Conservation (phyloP, 495 filamentous ascomycete genomes). For the Lasiosphaeria miniovina region DNA sequence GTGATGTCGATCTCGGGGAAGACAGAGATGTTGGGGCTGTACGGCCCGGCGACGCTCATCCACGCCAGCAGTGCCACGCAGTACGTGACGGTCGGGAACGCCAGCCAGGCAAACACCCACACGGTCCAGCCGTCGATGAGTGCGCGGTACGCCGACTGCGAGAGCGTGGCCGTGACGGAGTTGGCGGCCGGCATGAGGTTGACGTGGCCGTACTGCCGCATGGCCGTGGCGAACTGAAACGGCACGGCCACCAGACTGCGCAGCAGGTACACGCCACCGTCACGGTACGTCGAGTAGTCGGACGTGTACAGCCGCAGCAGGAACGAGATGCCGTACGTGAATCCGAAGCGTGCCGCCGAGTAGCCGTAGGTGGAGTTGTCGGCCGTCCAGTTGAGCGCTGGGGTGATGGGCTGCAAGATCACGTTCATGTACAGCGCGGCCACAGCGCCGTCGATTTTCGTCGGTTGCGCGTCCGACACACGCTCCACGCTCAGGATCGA, state of each 20-base stretch:
- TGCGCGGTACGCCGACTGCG: slow-evolving; percentile 9
- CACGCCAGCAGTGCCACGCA: slow-evolving; percentile 8
- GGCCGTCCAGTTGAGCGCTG: slow-evolving; percentile 2
- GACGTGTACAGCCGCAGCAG: slow-evolving; percentile 10
- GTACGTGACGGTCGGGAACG: slow-evolving; percentile 4
- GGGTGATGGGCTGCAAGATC: slow-evolving; percentile 5
- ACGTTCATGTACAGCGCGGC: slow-evolving; percentile 4
- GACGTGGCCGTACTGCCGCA: slow-evolving; percentile 13
- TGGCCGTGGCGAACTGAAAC: slow-evolving; percentile 14
- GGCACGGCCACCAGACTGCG: slow-evolving; percentile 13
- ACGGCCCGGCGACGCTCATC: slow-evolving; percentile 13
- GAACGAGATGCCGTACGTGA: slow-evolving; percentile 8
- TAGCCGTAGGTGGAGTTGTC: slow-evolving; percentile 3
- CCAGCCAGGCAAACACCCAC: slow-evolving; percentile 9
- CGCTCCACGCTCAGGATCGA: slow-evolving; percentile 14
- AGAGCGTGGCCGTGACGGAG: slow-evolving; percentile 5
- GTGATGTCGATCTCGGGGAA: slow-evolving; percentile 17
- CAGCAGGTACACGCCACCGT: slow-evolving; percentile 13
- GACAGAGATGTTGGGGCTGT: slow-evolving; percentile 10
- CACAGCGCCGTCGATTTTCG: slow-evolving; percentile 2
- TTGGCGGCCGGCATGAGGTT: slow-evolving; percentile 13
- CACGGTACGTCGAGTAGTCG: slow-evolving; percentile 6
- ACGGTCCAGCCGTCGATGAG: slow-evolving; percentile 12
- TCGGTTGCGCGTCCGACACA: slow-evolving; percentile 1
- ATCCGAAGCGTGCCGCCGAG: slow-evolving; percentile 8